Percentiles rank a stretch among this genome's conserved stretches.
Conservation (phyloP, 352 stramenopile genomes). For the Phytophthora sp. region DNA sequence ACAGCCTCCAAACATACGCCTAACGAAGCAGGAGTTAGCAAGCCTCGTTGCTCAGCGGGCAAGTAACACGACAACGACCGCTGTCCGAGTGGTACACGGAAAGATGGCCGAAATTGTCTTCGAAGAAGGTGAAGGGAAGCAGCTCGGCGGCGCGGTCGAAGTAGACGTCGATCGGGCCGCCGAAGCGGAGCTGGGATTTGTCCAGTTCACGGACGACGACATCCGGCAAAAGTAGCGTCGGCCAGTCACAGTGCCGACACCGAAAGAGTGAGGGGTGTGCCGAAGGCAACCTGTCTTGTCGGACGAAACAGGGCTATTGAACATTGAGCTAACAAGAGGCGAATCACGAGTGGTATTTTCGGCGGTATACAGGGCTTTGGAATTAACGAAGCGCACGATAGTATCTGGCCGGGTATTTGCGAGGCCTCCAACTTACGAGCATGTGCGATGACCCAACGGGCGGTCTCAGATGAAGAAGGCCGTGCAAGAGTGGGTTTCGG, state of each 20-base stretch:
- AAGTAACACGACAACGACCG: too few species aligned
- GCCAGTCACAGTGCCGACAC: neutral
- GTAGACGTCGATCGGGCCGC: too few species aligned
- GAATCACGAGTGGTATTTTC: neutral
- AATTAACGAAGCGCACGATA: constrained; percentile 15
- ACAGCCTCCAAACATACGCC: too few species aligned
- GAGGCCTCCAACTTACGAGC: neutral
- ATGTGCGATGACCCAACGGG: neutral
- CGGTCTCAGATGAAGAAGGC: neutral
- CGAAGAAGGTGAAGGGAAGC: neutral
- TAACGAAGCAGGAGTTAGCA: too few species aligned
- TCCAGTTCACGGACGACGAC: constrained; percentile 5
- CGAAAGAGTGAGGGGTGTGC: neutral
- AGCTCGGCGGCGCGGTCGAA: too few species aligned
- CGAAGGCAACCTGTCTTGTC: neutral
- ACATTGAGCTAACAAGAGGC: too few species aligned
- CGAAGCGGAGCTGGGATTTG: neutral
- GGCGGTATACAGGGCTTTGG: constrained; percentile 1
- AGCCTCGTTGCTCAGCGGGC: too few species aligned
- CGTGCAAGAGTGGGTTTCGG: neutral
- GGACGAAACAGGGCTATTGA: neutral
- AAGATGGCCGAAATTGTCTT: too few species aligned
- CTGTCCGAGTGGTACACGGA: too few species aligned
- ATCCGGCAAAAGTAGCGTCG: neutral
- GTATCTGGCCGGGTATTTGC: constrained; percentile 9